Base-by-base conservation (phyloP, 2,329 filamentous ascomycete genomes). In the Fusarium chuoi region DNA sequence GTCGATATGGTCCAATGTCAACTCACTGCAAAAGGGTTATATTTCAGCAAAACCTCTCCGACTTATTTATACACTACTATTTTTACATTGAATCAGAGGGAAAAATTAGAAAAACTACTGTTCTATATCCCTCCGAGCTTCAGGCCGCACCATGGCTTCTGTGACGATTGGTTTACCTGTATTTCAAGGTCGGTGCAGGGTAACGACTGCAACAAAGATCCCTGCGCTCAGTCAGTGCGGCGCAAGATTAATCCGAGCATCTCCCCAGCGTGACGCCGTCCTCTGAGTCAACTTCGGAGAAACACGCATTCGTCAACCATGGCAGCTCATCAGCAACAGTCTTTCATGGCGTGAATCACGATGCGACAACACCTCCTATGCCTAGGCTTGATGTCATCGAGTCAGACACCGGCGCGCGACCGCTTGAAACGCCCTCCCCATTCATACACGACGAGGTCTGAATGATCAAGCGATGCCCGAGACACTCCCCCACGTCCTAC, bases 21-120 rank as follows among this genome's bases (percentile, higher is more conserved):
- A n/a, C 10, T 15, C 6, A 8, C 28, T 5, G 7, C 17, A 7
- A 12, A 17, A n/a, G 17, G 9, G 7, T 13, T 24, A 9, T 4
- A 6, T 1, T 24, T 15, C 4, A 33, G 9, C 20, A 24, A 33
- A 26, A 18, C 17, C 4, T 14, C 17, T 45, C 12, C 1, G 5
- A 8, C 18, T 18, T 14, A 20, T 26, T 10, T 14, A 14, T 9
- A 2, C 11, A 10, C 6, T 1, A 4, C 2, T 1, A 28, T 10
- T 26, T 10, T 20, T 10, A 2, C 8, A 22, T 15, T 3, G 22
- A 20, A 46, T 15, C 8, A 2, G 0, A 8, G 4, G 3, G 0
- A 7, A 28, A 4, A 15, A 22, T 5, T 5, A 7, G 12, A 22
- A 9, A 28, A 22, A 15, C 1, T 30, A 17, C 14, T 18, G 1